phyloP scores from a whole-genome alignment of 208 protist species.

The Acanthamoeba healyi region DNA sequence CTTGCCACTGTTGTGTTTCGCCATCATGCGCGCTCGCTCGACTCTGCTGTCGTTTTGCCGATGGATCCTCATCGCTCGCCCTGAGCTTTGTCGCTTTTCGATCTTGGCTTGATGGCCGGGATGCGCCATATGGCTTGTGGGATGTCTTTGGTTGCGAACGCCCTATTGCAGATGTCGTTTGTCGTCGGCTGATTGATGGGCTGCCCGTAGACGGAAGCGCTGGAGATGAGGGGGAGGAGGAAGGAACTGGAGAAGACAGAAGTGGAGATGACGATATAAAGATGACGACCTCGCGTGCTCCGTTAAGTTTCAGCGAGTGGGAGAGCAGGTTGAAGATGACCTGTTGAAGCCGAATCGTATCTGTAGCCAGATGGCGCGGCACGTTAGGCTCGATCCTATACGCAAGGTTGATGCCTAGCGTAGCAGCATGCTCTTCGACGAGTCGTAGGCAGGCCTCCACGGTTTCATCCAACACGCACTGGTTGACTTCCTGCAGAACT shows the following conservation, averaged over 20 bases:
- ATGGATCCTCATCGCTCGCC: too few relatives aligned
- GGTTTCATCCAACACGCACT: background rate
- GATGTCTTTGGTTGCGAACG: too few relatives aligned
- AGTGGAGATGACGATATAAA: background rate
- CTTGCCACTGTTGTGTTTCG: background rate
- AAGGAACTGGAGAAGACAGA: too few relatives aligned
- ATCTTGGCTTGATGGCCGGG: too few relatives aligned
- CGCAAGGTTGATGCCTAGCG: background rate
- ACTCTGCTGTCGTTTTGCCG: too few relatives aligned
- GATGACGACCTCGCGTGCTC: conserved; percentile 11
- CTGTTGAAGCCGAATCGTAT: conserved; percentile 8
- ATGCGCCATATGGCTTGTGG: too few relatives aligned
- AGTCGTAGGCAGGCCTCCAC: background rate
- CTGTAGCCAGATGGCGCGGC: background rate
- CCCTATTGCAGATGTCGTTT: too few relatives aligned
- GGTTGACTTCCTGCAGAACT: background rate
- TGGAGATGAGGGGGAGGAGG: background rate
- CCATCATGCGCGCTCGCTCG: too few relatives aligned
- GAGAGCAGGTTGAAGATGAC: conserved; percentile 3
- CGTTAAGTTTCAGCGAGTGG: background rate
- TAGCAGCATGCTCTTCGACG: background rate
- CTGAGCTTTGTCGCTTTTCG: too few relatives aligned
- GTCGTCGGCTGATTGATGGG: too few relatives aligned
- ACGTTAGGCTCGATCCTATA: background rate
- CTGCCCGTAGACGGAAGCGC: too few relatives aligned